Conservation (phyloP, 805 yeast species). For the Candida taoyuanica region DNA sequence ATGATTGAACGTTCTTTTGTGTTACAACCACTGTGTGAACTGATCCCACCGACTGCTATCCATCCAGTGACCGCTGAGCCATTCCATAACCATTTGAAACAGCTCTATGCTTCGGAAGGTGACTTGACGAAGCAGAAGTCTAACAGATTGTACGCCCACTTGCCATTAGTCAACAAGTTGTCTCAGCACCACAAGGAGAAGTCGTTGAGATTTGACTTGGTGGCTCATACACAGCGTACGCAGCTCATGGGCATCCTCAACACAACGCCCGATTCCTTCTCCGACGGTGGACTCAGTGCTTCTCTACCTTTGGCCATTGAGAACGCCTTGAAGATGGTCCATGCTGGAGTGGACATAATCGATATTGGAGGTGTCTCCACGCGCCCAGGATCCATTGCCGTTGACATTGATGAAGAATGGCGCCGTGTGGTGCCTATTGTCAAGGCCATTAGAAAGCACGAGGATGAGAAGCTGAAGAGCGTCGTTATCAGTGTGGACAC, state of each 20-base stretch:
- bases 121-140: constrained; percentile 43
- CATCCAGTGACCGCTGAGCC: constrained; percentile 92
- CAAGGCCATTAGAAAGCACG: constrained; percentile 47
- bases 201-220: constrained; percentile 41
- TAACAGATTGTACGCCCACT: constrained; percentile 41
- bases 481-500: constrained; percentile 82
- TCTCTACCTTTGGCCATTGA: constrained; percentile 38
- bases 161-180: constrained; percentile 39
- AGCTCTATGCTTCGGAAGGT: constrained; percentile 38
- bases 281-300: constrained; percentile 70
- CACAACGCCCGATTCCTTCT: constrained; percentile 91
- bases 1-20: constrained; percentile 92
- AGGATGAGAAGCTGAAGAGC: constrained; percentile 32
- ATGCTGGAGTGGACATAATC: constrained; percentile 65
- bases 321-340: constrained; percentile 45
- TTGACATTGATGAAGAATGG: constrained; percentile 61
- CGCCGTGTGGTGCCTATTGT: constrained; percentile 68
- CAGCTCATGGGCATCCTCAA: constrained; percentile 83
- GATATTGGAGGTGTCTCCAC: constrained; percentile 97
- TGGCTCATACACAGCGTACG: constrained; percentile 45
- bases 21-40: constrained; percentile 79
- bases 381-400: constrained; percentile 72
- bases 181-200: constrained; percentile 17
- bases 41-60: constrained; percentile 55
- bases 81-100: constrained; percentile 58